Percentiles rank a stretch among this genome's conserved stretches.
phyloP scores from a whole-genome alignment of 1,139 yeast genomes.

The Candida gigantensis region DNA sequence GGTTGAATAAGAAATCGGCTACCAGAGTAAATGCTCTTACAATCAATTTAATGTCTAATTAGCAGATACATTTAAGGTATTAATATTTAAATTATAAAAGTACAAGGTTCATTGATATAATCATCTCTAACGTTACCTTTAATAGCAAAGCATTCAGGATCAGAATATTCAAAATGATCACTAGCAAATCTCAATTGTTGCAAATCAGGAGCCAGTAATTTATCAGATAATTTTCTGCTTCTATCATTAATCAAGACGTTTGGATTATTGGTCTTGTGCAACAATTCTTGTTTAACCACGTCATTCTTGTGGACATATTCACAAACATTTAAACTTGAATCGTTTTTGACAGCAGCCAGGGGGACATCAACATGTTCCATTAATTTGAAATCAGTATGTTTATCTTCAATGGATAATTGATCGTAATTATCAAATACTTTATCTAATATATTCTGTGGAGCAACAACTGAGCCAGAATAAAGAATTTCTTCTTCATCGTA shows the following conservation, averaged over 20 bases:
- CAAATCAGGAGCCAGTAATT: constrained; percentile 13
- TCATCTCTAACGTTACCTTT: constrained; percentile 19
- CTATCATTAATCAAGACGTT: constrained; percentile 13
- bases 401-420: constrained; percentile 3
- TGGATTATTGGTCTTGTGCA: constrained; percentile 14
- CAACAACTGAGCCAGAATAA: constrained; percentile 3
- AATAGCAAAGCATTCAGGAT: background rate
- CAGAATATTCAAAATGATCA: constrained; percentile 5
- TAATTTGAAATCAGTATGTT: constrained; percentile 5
- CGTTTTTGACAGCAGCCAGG: background rate
- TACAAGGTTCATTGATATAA: constrained; percentile 9
- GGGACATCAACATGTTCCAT: constrained; percentile 7
- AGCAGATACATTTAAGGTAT: too few relatives aligned
- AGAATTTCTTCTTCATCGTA: background rate
- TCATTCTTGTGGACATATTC: constrained; percentile 5
- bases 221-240: constrained; percentile 13
- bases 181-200: background rate
- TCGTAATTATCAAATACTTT: constrained; percentile 13
- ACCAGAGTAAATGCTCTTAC: too few relatives aligned
- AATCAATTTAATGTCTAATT: too few relatives aligned
- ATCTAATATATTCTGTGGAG: constrained; percentile 8
- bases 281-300: constrained; percentile 6
- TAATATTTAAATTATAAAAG: constrained; percentile 5
- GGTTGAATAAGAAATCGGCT: too few relatives aligned
- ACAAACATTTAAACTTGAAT: constrained; percentile 1